Base-by-base conservation (phyloP, 129 eudicot species). In the Pseudognaphalium luteoalbum region DNA sequence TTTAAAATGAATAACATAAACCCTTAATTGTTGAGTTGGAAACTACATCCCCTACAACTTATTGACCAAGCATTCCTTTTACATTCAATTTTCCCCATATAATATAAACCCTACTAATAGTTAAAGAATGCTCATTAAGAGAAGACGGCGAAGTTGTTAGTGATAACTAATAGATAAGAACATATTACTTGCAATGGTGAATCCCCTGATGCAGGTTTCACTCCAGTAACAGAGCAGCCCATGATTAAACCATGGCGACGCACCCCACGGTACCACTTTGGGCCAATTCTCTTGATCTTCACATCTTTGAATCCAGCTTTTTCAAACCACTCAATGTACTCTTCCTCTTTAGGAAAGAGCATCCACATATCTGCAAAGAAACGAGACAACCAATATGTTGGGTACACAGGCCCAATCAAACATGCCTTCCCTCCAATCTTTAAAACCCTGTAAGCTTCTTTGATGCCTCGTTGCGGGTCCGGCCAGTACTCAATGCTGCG, bases 401-500 rank as follows among this genome's bases (percentile, higher is more conserved):
- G 85, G 44, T 81, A 85, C 15, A 85, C 85, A 0, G 83, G 88
- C 39, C 88, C 85, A 30, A 81, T 81, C 63, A 85, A 0, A 32
- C 83, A 85, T 33, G 88, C 85, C 67, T 68, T 80, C 7, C 88
- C 88, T 35, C 88, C 85, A 57, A 77, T 67, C 71, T 67, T 84
- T 41, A 84, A 74, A 37, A 81, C 85, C 68, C 85, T 73, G 50
- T 77, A 84, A 42, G 85, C 88, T 76, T 84, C 85, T 76, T 41
- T 84, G 33, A 84, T 81, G 16, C 88, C 85, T 73, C 83, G 85
- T 73, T 85, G 85, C 4, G 88, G 88, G 81, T 85, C 88, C 15
- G 88, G 85, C 88, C 85, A 85, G 82, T 85, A 85, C 63, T 84
- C 88, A 65, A 81, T 84, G 78, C 85, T 84, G 82, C 60, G 71